Percentiles rank a stretch among this genome's conserved stretches.
Evolutionary conservation across 2,329 filamentous ascomycete genomes (phyloP).

Genomic region (Colletotrichum orchidophilum): DNA sequence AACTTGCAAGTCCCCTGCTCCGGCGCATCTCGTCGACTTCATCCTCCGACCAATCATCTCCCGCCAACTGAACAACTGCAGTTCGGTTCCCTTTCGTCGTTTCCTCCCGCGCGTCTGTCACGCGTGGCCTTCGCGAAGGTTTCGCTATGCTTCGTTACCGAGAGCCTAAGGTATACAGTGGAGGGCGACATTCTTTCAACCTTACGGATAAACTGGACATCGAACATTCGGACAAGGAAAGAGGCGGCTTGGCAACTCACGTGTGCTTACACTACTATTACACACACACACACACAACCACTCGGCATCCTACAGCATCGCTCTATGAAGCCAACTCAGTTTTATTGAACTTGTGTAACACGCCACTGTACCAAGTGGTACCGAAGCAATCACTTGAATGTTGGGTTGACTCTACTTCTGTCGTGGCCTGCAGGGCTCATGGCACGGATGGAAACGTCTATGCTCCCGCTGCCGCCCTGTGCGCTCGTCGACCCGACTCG

Average conservation of each 20-base stretch:
- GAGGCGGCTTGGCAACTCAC: background rate
- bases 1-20: background rate
- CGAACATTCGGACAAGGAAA: background rate
- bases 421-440: background rate
- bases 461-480: constrained; percentile 12
- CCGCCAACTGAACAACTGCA: background rate
- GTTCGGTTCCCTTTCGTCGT: background rate
- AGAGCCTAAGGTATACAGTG: too few species aligned
- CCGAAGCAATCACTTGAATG: background rate
- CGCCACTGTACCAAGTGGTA: background rate
- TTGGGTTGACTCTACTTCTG: background rate
- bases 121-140: constrained; percentile 4
- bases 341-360: background rate
- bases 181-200: too few species aligned
- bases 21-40: background rate
- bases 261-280: background rate
- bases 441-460: constrained; percentile 31
- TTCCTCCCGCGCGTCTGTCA: constrained; percentile 19
- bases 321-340: background rate
- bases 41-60: constrained; percentile 2
- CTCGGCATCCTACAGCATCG: constrained; percentile 7
- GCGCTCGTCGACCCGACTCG: background rate
- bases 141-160: background rate
- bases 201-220: background rate
- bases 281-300: background rate